Evolutionary conservation across 2,329 filamentous ascomycete species (phyloP), one percentile per base, ranked within the genome.

Genomic region (Aspergillus pseudoviridinutans): DNA sequence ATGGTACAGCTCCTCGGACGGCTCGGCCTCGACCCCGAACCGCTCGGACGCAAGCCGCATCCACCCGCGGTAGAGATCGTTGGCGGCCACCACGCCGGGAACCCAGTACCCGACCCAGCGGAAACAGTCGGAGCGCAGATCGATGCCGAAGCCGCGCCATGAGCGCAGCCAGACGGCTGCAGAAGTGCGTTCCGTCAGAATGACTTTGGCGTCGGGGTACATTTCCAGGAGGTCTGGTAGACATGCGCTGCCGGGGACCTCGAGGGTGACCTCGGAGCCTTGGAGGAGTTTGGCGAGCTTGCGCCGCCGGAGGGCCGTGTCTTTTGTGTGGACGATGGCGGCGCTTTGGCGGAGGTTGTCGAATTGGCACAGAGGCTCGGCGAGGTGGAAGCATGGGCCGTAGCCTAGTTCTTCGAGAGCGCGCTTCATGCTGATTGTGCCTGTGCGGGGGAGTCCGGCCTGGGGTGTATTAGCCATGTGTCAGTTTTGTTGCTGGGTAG

Each of bases 21-120:
- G 58, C 56, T 62, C 60, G 12, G 58, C 22, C n/a, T 52, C 46
- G 8, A 59, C n/a, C 7, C 57, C 57, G n/a, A 54, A 57, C 27
- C 57, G 50, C 54, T 59, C 47, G n/a, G 50, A 32, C 14, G 47
- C 47, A 24, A 59, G 50, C 50, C 35, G 50, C 51, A 59, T 59
- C 57, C 57, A 57, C 8, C 57, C 50, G 5, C 54, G 54, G 57
- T 57, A 59, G 53, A 62, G 58, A 52, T 62, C 60, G 41, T 62
- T 62, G 8, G 60, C 60, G 5, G 60, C 52, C 24, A 62, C 56
- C 1, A 62, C 55, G 12, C 56, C 58, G 3, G 60, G 58, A 24
- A 62, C 58, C 60, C 60, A 62, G 53, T 62, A 62, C 17, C 60
- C 60, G 32, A 62, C 35, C 58, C 60, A 62, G 49, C 60, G 60